Base-by-base conservation (phyloP, 2,329 filamentous ascomycete genomes). In the Stachybotrys elegans region DNA sequence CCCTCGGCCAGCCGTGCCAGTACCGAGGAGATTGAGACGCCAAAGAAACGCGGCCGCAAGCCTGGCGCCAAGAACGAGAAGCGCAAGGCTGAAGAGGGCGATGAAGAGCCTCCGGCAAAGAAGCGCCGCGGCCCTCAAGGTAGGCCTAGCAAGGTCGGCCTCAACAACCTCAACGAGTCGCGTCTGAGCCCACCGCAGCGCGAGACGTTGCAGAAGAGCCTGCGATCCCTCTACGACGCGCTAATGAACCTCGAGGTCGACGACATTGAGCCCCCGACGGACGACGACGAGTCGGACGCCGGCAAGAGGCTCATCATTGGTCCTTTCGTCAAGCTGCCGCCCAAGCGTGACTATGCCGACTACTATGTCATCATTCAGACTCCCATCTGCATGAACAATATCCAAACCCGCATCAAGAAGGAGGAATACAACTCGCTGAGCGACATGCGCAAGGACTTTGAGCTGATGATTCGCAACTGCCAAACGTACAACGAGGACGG, bases 401-500 rank as follows among this genome's bases (percentile, higher is more conserved):
- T 98, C 59, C 83, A 88, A 62, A 88, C 86, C 62, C 92, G 89
- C 73, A 95, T 98, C 70, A 96, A 95, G 72, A 92, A 88, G 67
- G 88, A 94, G 59, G 88, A 96, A 60, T 98, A 98, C 66, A 81
- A 80, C 54, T 86, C 79, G 57, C 68, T 96, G 48, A 82, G 79
- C 59, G 88, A 91, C 55, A 81, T 98, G 75, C 79, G 82, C 44
- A 81, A 79, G 53, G 94, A 98, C 59, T 83, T 98, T 50, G 80
- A 83, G 41, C 70, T 92, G 50, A 79, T 98, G 66, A 93, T 91
- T 63, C 82, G 78, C 61, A 98, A 98, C 65, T 95, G 92, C 52
- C 81, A 89, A 63, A 93, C 87, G 3, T 98, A 95, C 73, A 98
- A 98, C 59, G 94, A 98, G 67, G 93, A 97, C 60, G 87, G 85